Percentiles rank a stretch among this genome's conserved stretches.
These are phyloP conservation scores for Coemansia sp. DNA, from an alignment of 192 early-diverging fungal species.

Conservation along the genomic window DNA sequence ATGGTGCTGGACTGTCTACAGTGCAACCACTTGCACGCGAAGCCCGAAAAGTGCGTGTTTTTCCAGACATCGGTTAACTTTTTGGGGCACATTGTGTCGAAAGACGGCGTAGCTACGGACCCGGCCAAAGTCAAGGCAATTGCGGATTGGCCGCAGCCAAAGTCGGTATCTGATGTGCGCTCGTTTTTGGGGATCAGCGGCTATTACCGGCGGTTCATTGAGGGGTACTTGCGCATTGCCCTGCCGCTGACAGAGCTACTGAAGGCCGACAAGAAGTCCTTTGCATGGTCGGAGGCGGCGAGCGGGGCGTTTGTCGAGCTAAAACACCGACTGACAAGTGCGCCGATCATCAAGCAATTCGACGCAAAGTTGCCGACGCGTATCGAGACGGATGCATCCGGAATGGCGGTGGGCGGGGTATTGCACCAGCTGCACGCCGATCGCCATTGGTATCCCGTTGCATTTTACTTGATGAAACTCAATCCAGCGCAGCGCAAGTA, in stretches of 20 bases:
- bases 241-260: constrained; percentile 7
- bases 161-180: not conserved
- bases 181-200: not conserved
- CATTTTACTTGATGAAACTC: constrained; percentile 6
- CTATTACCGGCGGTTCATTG: constrained; percentile 3
- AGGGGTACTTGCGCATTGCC: not conserved
- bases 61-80: constrained; percentile 12
- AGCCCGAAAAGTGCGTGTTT: not conserved
- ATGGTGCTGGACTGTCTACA: not conserved
- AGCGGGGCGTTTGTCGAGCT: constrained; percentile 2
- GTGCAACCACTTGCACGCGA: not conserved
- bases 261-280: not conserved
- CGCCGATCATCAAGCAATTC: constrained; percentile 5
- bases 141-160: not conserved
- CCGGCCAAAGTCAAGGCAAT: not conserved
- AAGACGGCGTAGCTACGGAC: not conserved
- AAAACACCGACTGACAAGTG: not conserved
- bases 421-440: constrained; percentile 1
- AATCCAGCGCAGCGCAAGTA: not conserved
- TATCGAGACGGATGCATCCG: constrained; percentile 11
- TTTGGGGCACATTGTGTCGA: not conserved
- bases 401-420: constrained; percentile 5
- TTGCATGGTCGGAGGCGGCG: not conserved
- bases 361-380: not conserved
- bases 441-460: not conserved